These are phyloP conservation scores for Haplosporangium sp. DNA, from an alignment of 371 early-diverging fungal genomes.

Conservation along the genomic window DNA sequence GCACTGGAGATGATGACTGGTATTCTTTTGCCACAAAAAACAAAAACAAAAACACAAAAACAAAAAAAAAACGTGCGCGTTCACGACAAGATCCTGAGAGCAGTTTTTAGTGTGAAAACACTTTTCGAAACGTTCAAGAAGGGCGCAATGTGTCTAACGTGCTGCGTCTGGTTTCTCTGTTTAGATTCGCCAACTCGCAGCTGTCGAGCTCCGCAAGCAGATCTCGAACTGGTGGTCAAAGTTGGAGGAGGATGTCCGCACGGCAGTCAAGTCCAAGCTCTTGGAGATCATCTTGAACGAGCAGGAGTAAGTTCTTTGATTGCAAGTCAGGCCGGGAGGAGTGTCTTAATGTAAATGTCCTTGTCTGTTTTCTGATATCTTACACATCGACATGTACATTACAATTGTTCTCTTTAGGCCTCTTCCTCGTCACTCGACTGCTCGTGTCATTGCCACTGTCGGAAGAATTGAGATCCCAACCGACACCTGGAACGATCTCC, in stretches of 20 bases:
- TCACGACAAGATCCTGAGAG: no score
- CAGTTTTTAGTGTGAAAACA: no score
- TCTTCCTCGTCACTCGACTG: conserved; percentile 80
- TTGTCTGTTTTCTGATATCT: no score
- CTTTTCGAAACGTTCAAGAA: no score
- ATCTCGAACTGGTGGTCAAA: conserved; percentile 77
- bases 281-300: conserved; percentile 76
- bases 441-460: conserved; percentile 86
- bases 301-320: conserved; percentile 62
- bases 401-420: conserved; percentile 56
- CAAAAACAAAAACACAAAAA: no score
- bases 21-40: no score
- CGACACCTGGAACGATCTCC: conserved; percentile 81
- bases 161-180: neutral
- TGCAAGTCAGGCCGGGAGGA: neutral
- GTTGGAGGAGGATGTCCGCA: conserved; percentile 64
- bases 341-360: no score
- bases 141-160: neutral
- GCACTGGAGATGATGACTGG: no score
- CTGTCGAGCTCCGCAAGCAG: conserved; percentile 89
- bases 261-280: conserved; percentile 68
- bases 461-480: conserved; percentile 84
- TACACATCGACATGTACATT: no score
- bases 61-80: no score
- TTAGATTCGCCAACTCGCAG: conserved; percentile 85